phyloP scores from a whole-genome alignment of 23 red algal species.

The Gracilaria domingensis region DNA sequence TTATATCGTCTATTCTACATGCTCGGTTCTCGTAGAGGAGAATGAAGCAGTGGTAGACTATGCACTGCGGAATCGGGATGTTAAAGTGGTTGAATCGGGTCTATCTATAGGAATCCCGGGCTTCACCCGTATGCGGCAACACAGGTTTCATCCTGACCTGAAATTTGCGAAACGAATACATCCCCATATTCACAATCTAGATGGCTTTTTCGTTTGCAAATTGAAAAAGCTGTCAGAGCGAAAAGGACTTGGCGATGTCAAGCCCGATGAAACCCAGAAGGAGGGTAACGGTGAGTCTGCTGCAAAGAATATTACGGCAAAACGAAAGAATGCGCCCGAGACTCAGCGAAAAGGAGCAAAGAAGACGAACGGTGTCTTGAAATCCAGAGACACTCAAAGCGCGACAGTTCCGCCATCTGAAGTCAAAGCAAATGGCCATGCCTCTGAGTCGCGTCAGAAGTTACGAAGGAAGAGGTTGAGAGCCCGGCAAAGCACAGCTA shows the following conservation, averaged over 20 bases:
- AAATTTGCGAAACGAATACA: slow-evolving; percentile 75
- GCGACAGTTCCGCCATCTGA: not conserved
- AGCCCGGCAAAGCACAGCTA: not conserved
- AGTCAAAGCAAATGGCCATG: not conserved
- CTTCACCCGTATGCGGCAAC: slow-evolving; percentile 78
- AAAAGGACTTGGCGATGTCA: not conserved
- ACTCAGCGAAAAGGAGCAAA: not conserved
- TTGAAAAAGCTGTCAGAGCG: slow-evolving; percentile 77
- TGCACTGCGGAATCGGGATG: slow-evolving; percentile 84
- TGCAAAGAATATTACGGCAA: not conserved
- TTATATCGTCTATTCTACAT: slow-evolving; percentile 98
- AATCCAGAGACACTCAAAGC: not conserved
- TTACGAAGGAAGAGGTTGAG: slow-evolving; percentile 11
- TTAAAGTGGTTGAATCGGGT: slow-evolving; percentile 87
- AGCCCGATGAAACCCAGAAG: not conserved
- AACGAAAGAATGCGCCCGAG: not conserved
- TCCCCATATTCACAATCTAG: slow-evolving; percentile 98
- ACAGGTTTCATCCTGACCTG: slow-evolving; percentile 84
- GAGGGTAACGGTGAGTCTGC: not conserved
- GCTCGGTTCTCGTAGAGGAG: slow-evolving; percentile 97
- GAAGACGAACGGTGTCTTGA: not conserved
- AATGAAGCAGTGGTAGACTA: slow-evolving; percentile 97
- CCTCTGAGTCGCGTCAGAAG: not conserved
- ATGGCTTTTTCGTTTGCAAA: slow-evolving; percentile 99
- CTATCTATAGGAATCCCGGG: slow-evolving; percentile 93